Evolutionary conservation across 371 early-diverging fungal species (phyloP), one percentile per base, ranked within the genome.

Genomic region (Actinomucor elegans): DNA sequence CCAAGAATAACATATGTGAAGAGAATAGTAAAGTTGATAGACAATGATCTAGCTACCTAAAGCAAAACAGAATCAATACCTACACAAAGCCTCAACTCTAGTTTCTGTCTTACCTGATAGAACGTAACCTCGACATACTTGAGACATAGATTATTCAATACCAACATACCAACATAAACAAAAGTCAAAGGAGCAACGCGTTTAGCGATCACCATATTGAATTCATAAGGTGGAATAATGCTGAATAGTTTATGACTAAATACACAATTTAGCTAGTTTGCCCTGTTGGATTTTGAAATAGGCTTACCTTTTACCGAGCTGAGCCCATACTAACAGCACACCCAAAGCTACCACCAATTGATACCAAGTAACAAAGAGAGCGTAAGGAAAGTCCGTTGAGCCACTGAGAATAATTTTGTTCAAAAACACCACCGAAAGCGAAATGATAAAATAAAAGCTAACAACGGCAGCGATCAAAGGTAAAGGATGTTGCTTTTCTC

Each of bases 351-450:
- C 85, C 9, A 86, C 61, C 29, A 88, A 64, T 57, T 88, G 87
- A 55, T 73, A 88, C 77, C 85, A 85, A 27, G 85, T 88, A 32
- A 85, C 84, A 44, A 84, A 85, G 26, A 85, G 71, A 28, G 88
- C 85, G 69, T 79, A 88, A 5, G 85, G 80, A 51, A 88, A 88
- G 11, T 85, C 83, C 18, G 57, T 42, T 14, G 83, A 75, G 5
- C 77, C 77, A 45, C 83, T 81, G 51, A 88, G 66, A 56, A 88
- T 87, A 57, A 80, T 79, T 78, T 88, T 88, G 72, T 88, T 88
- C 42, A 88, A 69, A 48, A 87, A 88, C 20, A 88, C 88, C n/a
- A 88, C 86, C 4, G 88, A 77, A 29, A 88, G 73, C 12, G 88
- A 88, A 50, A 77, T 80, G 52, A 77, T 67, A 72, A 85, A 87